These are phyloP conservation scores for Exutisphaerella laricina DNA, from an alignment of 2,329 filamentous ascomycete species.

Conservation along the genomic window DNA sequence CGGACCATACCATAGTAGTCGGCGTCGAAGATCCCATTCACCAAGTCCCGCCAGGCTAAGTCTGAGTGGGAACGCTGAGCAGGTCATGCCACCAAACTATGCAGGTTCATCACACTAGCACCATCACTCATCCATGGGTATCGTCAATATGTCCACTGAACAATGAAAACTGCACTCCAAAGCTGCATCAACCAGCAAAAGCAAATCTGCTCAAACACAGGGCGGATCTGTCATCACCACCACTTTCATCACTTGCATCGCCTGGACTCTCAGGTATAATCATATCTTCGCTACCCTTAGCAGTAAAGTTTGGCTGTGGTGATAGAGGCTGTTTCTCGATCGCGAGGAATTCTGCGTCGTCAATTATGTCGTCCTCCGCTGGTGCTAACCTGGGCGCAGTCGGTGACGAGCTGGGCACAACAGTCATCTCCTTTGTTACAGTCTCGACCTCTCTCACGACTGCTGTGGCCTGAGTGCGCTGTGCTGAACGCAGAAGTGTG, in stretches of 20 bases:
- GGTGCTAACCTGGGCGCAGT: neutral
- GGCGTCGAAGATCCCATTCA: too few species aligned
- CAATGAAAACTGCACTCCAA: neutral
- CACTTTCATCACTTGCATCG: conserved; percentile 34
- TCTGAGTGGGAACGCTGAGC: too few species aligned
- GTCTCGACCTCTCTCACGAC: neutral
- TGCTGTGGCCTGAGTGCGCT: neutral
- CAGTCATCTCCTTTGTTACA: neutral
- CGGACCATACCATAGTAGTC: too few species aligned
- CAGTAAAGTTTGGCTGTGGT: conserved; percentile 13
- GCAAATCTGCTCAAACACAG: conserved; percentile 39
- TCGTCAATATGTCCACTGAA: conserved; percentile 2
- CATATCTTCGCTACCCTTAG: conserved; percentile 45
- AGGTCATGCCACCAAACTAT: too few species aligned
- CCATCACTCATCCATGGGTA: too few species aligned
- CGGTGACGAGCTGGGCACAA: conserved; percentile 18
- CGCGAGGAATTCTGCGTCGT: conserved; percentile 25
- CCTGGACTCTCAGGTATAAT: conserved; percentile 43
- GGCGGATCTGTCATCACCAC: conserved; percentile 29
- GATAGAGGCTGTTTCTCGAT: conserved; percentile 16
- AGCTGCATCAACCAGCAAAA: conserved; percentile 24
- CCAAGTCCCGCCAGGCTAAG: too few species aligned
- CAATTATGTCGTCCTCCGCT: conserved; percentile 14
- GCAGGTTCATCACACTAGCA: too few species aligned
- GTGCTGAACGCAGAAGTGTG: conserved; percentile 3